Percentiles rank a stretch among this genome's conserved stretches.
Conservation (phyloP, 1,284 basidiomycete genomes). For the Schizophyllum amplum region DNA sequence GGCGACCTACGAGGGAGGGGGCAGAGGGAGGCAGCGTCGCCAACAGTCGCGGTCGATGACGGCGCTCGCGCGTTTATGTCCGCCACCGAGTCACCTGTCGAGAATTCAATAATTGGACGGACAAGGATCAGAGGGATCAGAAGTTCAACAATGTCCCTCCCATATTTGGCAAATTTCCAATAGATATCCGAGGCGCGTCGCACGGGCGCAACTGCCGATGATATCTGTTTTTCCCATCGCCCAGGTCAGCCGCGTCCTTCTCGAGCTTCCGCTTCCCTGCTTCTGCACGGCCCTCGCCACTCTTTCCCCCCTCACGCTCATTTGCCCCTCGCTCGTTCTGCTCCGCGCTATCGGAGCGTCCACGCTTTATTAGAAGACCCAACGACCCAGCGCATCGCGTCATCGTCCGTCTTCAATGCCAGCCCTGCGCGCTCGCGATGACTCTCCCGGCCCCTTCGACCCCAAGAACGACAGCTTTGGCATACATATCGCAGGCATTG, state of each 20-base stretch:
- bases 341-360: background rate
- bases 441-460: background rate
- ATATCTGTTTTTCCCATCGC: background rate
- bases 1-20: too few species aligned
- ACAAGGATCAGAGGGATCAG: background rate
- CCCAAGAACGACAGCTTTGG: background rate
- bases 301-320: background rate
- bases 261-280: background rate
- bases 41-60: background rate
- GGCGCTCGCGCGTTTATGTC: background rate
- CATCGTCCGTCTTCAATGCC: background rate
- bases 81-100: background rate
- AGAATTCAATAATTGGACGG: background rate
- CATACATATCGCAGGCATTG: background rate
- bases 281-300: background rate
- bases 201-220: background rate
- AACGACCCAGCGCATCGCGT: too few species aligned
- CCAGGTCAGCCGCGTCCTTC: background rate
- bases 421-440: background rate
- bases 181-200: background rate
- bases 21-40: too few species aligned
- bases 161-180: background rate
- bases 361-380: background rate
- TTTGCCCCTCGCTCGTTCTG: background rate
- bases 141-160: background rate